Base-by-base conservation (phyloP, 2,329 filamentous ascomycete genomes). In the Decorospora gaudefroyi region DNA sequence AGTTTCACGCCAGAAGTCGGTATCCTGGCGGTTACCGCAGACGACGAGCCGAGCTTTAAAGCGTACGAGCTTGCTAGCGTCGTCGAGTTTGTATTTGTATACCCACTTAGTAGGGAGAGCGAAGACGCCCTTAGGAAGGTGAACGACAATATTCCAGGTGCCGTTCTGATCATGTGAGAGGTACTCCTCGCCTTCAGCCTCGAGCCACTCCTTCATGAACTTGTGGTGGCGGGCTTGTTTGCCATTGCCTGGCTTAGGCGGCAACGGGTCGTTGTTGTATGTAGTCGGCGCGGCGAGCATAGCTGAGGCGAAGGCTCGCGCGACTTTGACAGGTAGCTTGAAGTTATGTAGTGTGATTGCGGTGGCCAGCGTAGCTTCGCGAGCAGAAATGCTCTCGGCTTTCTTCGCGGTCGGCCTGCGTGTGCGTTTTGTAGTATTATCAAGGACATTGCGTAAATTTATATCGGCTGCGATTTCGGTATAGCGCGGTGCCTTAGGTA, bases 171-270 rank as follows among this genome's bases (percentile, higher is more conserved):
- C 17, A 12, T 21, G 21, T 25, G 32, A 35, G 16, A 26, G 9
- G 17, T 21, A 21, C 32, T 35, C 32, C 13, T 35, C 18, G 11
- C 18, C 32, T 35, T 35, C 21, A 35, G 32, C 32, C 16, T 19
- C 21, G 13, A 35, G 16, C 32, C 21, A 35, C 18, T 35, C 15
- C 21, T 35, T 35, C 11, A 19, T 35, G 12, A 21, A 35, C 18
- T 15, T 19, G 18, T 35, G 21, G 9, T 21, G 21, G 32, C 32
- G 32, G 8, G 32, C 32, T 35, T 19, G n/a, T 26, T 35, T 35
- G 32, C 32, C 9, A 21, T 19, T 35, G 16, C 19, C 32, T 21
- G 21, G 32, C 32, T 35, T 15, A 35, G 32, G 32, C 32, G 32
- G 32, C 12, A 35, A 17, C 18, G 9, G 12, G 21, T 35, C 17